Base-by-base conservation (phyloP, 139 green algal species). In the Chlamydomonas applanata region DNA sequence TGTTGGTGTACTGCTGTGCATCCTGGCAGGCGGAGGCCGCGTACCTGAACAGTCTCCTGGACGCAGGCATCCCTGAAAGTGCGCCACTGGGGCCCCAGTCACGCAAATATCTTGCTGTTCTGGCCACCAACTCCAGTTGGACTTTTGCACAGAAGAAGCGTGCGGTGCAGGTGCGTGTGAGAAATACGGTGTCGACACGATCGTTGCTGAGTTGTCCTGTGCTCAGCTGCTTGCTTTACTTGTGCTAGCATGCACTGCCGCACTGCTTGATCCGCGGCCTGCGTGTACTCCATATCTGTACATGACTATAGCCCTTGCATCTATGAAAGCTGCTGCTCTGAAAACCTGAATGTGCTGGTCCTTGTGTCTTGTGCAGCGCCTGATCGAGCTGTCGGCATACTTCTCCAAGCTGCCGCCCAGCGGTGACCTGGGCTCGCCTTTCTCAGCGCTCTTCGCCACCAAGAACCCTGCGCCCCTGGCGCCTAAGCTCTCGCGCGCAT, bases 91-190 rank as follows among this genome's bases (percentile, higher is more conserved):
- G 19, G 5, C 52, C 67, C 5, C 71, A 76, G 35, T 54, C 71
- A 2, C 25, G 29, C 4, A 22, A 34, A 3, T 76, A 76, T 56
- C 35, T 76, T 17, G 33, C 20, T 19, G 57, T 69, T 4, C 57
- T 69, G 32, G 54, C 67, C 20, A 36, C 34, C 25, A 76, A 76
- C 57, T 67, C 71, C 24, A 69, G 33, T n/a, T 76, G 71, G 71
- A 76, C 14, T 2, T 76, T 69, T 57, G 71, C 71, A 16, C 71
- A 76, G 54, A 69, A 59, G 36, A 69, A 69, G 57, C 35, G 34
- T 2, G 71, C 33, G 1, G 71, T 67, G 20, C 20, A 76, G 69
- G 69, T 74, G 14, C 13, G 69, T 32, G 61, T 16, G 19, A 46
- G 30, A 24, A 9, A 19, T 4, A 60, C 27, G 16, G 13, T 60